Evolutionary conservation across 805 yeast species (phyloP).

Genomic region (Nakazawaea wickerhamii): DNA sequence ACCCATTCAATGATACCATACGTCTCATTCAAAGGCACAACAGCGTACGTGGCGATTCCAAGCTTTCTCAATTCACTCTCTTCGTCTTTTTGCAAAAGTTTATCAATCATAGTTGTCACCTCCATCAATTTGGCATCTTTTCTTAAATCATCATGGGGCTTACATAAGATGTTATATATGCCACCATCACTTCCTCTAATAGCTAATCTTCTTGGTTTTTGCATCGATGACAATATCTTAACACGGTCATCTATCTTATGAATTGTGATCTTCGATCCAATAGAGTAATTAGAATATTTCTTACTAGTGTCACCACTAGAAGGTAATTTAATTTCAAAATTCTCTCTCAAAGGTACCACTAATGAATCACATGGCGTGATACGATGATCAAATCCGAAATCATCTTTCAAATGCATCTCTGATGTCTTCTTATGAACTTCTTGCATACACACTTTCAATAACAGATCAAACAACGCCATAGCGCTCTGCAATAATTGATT

Average conservation of each 20-base stretch:
- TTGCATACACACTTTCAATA: conserved; percentile 37
- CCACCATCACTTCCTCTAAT: conserved; percentile 75
- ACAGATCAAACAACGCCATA: conserved; percentile 33
- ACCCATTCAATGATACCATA: conserved; percentile 93
- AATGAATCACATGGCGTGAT: conserved; percentile 31
- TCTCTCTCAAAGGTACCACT: conserved; percentile 70
- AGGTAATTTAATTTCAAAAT: conserved; percentile 65
- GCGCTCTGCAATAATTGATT: conserved; percentile 20
- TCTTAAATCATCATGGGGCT: conserved; percentile 84
- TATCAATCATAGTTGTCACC: conserved; percentile 80
- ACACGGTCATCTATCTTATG: conserved; percentile 62
- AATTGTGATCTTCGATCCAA: conserved; percentile 47
- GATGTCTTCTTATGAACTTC: conserved; percentile 31
- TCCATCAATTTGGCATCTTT: conserved; percentile 95
- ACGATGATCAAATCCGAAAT: conserved; percentile 31
- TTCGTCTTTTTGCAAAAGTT: conserved; percentile 56
- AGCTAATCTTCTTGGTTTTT: conserved; percentile 75
- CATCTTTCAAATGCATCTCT: conserved; percentile 33
- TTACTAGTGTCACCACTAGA: conserved; percentile 33
- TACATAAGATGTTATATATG: conserved; percentile 72
- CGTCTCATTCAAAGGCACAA: conserved; percentile 78
- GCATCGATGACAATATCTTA: conserved; percentile 72
- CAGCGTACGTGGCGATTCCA: conserved; percentile 76
- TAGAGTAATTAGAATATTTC: conserved; percentile 24
- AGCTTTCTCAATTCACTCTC: conserved; percentile 73